Percentiles rank a stretch among this genome's conserved stretches.
Evolutionary conservation across 2,329 filamentous ascomycete species (phyloP).

Genomic region (Xylaria sp.): DNA sequence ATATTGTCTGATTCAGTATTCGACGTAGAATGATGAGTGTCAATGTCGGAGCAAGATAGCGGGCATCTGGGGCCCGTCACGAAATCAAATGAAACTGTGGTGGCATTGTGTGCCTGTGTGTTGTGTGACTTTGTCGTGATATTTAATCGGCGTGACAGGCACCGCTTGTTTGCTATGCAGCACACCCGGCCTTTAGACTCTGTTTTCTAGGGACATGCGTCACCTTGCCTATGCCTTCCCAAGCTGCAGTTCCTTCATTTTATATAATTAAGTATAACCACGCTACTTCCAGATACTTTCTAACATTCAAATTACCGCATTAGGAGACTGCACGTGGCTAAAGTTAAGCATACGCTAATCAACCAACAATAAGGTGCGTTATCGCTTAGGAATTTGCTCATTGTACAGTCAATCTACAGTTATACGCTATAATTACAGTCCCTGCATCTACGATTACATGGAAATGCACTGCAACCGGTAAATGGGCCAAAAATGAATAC

Average conservation of each 20-base stretch:
- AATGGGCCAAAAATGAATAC: too few species aligned
- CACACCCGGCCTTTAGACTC: neutral
- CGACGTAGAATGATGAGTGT: neutral
- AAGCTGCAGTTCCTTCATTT: neutral
- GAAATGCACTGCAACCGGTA: too few species aligned
- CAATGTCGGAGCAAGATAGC: neutral
- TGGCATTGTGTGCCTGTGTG: slow-evolving; percentile 23
- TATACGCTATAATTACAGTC: too few species aligned
- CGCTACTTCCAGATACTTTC: neutral
- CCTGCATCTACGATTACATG: too few species aligned
- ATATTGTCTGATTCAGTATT: neutral
- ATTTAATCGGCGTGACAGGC: slow-evolving; percentile 17
- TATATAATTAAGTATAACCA: neutral
- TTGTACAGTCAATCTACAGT: too few species aligned
- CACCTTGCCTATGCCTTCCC: slow-evolving; percentile 8
- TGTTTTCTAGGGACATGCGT: slow-evolving; percentile 18
- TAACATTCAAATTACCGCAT: neutral
- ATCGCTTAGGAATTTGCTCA: neutral
- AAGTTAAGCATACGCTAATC: neutral
- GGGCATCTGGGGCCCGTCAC: slow-evolving; percentile 10
- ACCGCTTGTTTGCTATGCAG: slow-evolving; percentile 26
- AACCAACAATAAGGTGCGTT: neutral
- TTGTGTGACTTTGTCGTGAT: slow-evolving; percentile 13
- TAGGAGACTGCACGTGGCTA: too few species aligned
- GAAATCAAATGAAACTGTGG: neutral